phyloP scores from a whole-genome alignment of 345 rosid species.

The Sapria himalayana region DNA sequence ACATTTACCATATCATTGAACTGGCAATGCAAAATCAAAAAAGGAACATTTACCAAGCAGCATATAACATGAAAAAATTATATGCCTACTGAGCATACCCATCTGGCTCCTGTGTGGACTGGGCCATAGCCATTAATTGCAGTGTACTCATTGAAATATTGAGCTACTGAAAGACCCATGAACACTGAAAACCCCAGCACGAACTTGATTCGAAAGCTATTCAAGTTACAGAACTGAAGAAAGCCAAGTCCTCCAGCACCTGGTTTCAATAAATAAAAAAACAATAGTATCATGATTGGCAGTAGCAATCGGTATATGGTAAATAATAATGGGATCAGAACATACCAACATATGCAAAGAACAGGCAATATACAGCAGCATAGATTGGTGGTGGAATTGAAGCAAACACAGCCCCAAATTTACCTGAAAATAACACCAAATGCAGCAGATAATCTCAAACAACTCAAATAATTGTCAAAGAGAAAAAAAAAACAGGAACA shows the following conservation, averaged over 20 bases:
- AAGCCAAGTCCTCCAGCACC: constrained; percentile 83
- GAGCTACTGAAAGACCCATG: constrained; percentile 76
- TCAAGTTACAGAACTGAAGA: constrained; percentile 82
- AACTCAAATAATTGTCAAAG: not conserved
- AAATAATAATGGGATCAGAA: no score
- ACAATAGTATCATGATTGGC: no score
- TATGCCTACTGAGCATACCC: constrained; percentile 31
- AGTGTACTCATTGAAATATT: constrained; percentile 79
- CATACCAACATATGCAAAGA: constrained; percentile 90
- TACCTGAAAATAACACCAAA: constrained; percentile 29
- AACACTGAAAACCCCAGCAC: constrained; percentile 75
- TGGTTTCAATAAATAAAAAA: no score
- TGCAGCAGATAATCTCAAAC: not conserved
- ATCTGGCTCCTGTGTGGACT: constrained; percentile 57
- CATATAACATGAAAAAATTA: not conserved
- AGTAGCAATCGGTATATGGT: no score
- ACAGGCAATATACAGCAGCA: constrained; percentile 66
- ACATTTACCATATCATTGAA: constrained; percentile 82
- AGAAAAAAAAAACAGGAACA: constrained; percentile 3
- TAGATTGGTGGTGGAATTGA: constrained; percentile 70
- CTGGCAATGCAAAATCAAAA: constrained; percentile 54
- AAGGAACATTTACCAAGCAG: not conserved
- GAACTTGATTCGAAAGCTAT: constrained; percentile 64
- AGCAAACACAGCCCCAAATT: constrained; percentile 89
- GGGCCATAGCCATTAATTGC: constrained; percentile 76